Evolutionary conservation across 2,329 filamentous ascomycete genomes (phyloP), one percentile per base, ranked within the genome.

Genomic region (Talaromyces sp.): DNA sequence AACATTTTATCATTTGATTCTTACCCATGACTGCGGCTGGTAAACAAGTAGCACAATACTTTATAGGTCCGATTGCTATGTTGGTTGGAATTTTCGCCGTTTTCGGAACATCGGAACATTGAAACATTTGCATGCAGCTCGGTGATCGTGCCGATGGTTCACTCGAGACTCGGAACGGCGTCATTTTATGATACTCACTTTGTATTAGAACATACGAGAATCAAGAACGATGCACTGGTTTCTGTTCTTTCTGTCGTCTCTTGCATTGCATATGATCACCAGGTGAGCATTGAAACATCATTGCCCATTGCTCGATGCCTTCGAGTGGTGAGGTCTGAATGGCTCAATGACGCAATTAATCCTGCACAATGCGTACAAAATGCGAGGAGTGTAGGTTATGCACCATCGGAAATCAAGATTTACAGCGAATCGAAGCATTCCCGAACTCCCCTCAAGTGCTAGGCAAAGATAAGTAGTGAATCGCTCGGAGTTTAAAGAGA

Each of bases 61-160:
- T 0, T 31, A 31, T 31, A 27, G 27, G 4, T 6, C 7, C 4
- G 3, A 31, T 31, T 31, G 27, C 5, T 31, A 31, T 5, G 27
- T 6, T 3, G n/a, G 19, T 22, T 22, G 45, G 27, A 22, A 13
- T 56, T 16, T 37, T 16, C 39, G 52, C 52, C 33, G 52, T 56
- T 56, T 56, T 56, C 52, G 52, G 52, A 56, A 56, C 22, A 22
- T 56, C 52, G 52, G 52, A 56, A 24, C 33, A 22, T 24, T 37
- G 27, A 31, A 31, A 31, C 27, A 31, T 39, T 56, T 22, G 31
- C 50, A 19, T 37, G n/a, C 24, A 31, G 13, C 7, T 35, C 31
- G 33, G 50, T 37, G 50, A 22, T 24, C 31, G 10, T 37, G n/a
- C 31, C n/a, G 49, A 33, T 33, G 49, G 14, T 22, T 31, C 27